Percentiles rank a stretch among this genome's conserved stretches.
phyloP scores from a whole-genome alignment of 2,329 filamentous ascomycete species.

The Diaporthe helianthi region DNA sequence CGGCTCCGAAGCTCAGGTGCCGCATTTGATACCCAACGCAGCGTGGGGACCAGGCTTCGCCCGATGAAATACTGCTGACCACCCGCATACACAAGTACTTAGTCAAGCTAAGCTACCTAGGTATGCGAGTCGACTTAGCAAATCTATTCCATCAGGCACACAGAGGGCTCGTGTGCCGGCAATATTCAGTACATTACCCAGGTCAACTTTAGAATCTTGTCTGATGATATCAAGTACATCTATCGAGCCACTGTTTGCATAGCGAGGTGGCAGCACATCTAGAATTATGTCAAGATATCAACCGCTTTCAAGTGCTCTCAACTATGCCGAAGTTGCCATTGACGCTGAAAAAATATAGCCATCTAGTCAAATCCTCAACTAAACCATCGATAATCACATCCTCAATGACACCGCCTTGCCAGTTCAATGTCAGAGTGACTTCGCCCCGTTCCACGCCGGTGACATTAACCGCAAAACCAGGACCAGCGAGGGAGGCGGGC shows the following conservation, averaged over 20 bases:
- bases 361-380: slow-evolving; percentile 46
- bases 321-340: slow-evolving; percentile 38
- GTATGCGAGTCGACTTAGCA: too few relatives aligned
- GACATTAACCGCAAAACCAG: slow-evolving; percentile 54
- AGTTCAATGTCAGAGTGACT: slow-evolving; percentile 53
- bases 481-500: slow-evolving; percentile 51
- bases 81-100: too few relatives aligned
- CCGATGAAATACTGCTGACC: too few relatives aligned
- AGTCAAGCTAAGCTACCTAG: too few relatives aligned
- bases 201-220: too few relatives aligned
- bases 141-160: too few relatives aligned
- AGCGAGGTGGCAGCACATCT: neutral
- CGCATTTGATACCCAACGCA: too few relatives aligned
- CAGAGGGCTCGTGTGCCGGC: too few relatives aligned
- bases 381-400: slow-evolving; percentile 47
- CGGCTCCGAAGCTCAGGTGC: too few relatives aligned
- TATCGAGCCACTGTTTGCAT: neutral
- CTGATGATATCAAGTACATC: neutral
- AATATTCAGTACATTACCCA: too few relatives aligned
- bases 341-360: slow-evolving; percentile 39
- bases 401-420: slow-evolving; percentile 55
- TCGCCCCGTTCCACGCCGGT: slow-evolving; percentile 52
- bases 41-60: too few relatives aligned
- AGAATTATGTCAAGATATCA: neutral
- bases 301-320: neutral